Conservation (phyloP, 768 basidiomycete species). For the Tremella fuciformis region DNA sequence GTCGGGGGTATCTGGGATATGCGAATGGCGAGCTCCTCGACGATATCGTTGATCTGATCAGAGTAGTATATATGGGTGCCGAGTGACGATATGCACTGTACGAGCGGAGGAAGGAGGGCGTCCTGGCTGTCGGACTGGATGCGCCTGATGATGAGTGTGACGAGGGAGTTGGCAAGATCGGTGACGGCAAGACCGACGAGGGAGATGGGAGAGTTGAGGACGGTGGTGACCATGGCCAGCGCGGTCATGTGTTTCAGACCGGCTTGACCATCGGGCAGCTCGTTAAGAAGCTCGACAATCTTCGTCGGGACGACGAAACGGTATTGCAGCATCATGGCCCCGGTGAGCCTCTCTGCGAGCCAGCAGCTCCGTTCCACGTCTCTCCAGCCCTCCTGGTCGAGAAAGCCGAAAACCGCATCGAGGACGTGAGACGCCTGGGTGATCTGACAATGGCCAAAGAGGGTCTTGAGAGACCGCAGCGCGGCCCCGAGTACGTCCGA, state of each 20-base stretch:
- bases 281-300: slow-evolving; percentile 71
- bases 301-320: slow-evolving; percentile 83
- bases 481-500: slow-evolving; percentile 72
- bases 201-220: slow-evolving; percentile 70
- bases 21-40: slow-evolving; percentile 74
- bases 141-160: slow-evolving; percentile 69
- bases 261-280: slow-evolving; percentile 50
- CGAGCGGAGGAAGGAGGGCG: slow-evolving; percentile 63
- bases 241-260: slow-evolving; percentile 59
- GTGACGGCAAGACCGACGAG: slow-evolving; percentile 87
- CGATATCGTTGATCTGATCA: slow-evolving; percentile 90
- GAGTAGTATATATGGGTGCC: slow-evolving; percentile 92
- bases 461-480: slow-evolving; percentile 66
- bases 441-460: slow-evolving; percentile 74
- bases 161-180: slow-evolving; percentile 76
- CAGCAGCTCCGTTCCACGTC: slow-evolving; percentile 73
- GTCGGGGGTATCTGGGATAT: slow-evolving; percentile 64
- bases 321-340: slow-evolving; percentile 90
- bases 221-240: slow-evolving; percentile 72
- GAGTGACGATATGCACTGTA: slow-evolving; percentile 75
- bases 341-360: slow-evolving; percentile 71
- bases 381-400: slow-evolving; percentile 66
- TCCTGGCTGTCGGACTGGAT: slow-evolving; percentile 65
- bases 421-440: slow-evolving; percentile 70
- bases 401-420: slow-evolving; percentile 67